phyloP scores from a whole-genome alignment of 768 basidiomycete genomes.

The Naematelia aurantialba region DNA sequence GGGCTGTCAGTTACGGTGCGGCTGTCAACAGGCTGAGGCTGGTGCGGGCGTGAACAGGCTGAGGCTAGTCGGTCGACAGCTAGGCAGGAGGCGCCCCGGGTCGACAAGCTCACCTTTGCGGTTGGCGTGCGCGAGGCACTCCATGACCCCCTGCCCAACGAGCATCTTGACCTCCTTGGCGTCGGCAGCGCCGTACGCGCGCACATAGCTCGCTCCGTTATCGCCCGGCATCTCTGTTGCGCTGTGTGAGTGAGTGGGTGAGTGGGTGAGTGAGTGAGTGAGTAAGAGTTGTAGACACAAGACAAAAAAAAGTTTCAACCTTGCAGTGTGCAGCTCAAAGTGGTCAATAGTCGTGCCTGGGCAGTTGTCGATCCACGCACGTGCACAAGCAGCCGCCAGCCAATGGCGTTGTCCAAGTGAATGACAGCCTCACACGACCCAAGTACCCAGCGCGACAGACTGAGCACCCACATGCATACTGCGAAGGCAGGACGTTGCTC shows the following conservation, averaged over 20 bases:
- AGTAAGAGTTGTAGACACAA: not conserved
- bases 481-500: too few species aligned
- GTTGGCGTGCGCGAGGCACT: conserved; percentile 31
- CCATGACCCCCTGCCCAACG: conserved; percentile 38
- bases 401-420: too few species aligned
- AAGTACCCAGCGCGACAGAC: too few species aligned
- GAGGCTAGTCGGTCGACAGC: not conserved
- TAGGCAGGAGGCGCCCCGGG: not conserved
- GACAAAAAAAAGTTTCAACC: not conserved
- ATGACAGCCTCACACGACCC: too few species aligned
- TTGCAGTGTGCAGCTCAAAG: not conserved
- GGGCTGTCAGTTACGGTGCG: not conserved
- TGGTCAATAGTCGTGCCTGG: not conserved
- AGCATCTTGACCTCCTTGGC: conserved; percentile 26
- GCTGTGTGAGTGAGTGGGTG: not conserved
- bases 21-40: not conserved
- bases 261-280: not conserved
- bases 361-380: not conserved
- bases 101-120: conserved; percentile 17
- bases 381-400: too few species aligned
- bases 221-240: not conserved
- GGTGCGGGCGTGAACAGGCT: not conserved
- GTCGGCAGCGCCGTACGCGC: conserved; percentile 16
- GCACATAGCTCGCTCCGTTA: conserved; percentile 2
- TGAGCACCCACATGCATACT: too few species aligned